Conservation (phyloP, 495 filamentous ascomycete genomes). For the Tetracladium setigerum region DNA sequence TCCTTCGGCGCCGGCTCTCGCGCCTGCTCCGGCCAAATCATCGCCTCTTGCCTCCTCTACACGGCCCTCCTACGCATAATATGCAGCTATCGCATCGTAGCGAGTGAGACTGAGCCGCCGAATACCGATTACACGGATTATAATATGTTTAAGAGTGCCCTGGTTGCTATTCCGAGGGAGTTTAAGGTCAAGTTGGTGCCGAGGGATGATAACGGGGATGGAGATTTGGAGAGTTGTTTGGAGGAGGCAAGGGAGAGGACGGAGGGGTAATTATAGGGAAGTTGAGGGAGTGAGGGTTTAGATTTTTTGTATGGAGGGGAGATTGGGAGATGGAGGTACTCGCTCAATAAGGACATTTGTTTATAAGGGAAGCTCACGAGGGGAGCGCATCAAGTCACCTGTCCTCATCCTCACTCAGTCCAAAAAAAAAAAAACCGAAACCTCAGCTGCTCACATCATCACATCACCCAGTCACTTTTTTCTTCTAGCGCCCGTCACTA, state of each 20-base stretch:
- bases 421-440: too few relatives aligned
- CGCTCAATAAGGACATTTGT: too few relatives aligned
- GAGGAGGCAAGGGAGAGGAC: conserved; percentile 18
- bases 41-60: conserved; percentile 44
- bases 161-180: conserved; percentile 46
- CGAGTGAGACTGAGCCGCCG: conserved; percentile 37
- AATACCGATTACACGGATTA: conserved; percentile 53
- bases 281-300: conserved; percentile 16
- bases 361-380: too few relatives aligned
- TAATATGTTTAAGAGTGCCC: conserved; percentile 45
- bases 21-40: conserved; percentile 43
- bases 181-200: conserved; percentile 46
- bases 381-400: too few relatives aligned
- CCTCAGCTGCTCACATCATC: too few relatives aligned
- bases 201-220: conserved; percentile 25
- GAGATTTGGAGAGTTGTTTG: conserved; percentile 26
- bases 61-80: conserved; percentile 40
- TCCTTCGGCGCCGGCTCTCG: conserved; percentile 48
- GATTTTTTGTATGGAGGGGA: background rate
- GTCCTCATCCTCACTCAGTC: too few relatives aligned
- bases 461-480: too few relatives aligned
- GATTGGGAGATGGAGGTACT: too few relatives aligned
- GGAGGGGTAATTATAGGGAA: conserved; percentile 19
- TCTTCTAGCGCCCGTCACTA: background rate
- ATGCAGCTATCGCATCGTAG: conserved; percentile 41